phyloP scores from a whole-genome alignment of 2,329 filamentous ascomycete species.

The Raffaelea deltoideospora region DNA sequence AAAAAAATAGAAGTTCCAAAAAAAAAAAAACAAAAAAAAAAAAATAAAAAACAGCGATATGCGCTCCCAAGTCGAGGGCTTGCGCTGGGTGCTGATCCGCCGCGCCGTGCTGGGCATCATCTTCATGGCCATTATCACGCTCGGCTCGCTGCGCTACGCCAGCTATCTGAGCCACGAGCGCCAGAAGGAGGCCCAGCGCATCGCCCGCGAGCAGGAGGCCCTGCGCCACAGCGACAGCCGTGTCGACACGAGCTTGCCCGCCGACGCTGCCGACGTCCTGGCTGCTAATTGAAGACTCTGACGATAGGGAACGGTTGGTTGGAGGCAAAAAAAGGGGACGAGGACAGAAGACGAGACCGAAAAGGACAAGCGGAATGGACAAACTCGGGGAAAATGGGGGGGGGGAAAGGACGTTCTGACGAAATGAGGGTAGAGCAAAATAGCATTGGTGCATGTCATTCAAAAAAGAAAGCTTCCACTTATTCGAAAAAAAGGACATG shows the following conservation, averaged over 20 bases:
- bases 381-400: too few species aligned
- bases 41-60: constrained; percentile 79
- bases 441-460: too few species aligned
- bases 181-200: constrained; percentile 27
- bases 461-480: too few species aligned
- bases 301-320: background rate
- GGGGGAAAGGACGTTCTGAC: too few species aligned
- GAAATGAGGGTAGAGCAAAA: too few species aligned
- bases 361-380: too few species aligned
- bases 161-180: constrained; percentile 38
- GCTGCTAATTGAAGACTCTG: constrained; percentile 31
- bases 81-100: constrained; percentile 70
- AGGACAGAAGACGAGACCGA: too few species aligned
- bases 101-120: constrained; percentile 49
- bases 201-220: constrained; percentile 26
- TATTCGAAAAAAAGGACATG: too few species aligned
- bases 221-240: constrained; percentile 25
- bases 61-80: constrained; percentile 78
- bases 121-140: constrained; percentile 47
- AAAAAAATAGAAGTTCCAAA: constrained; percentile 49
- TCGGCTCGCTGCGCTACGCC: constrained; percentile 43
- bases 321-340: background rate
- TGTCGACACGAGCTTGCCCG: constrained; percentile 26
- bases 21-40: constrained; percentile 93
- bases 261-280: constrained; percentile 41